Conservation (phyloP, 306 rosid genomes). For the Pachyrhizus erosus region DNA sequence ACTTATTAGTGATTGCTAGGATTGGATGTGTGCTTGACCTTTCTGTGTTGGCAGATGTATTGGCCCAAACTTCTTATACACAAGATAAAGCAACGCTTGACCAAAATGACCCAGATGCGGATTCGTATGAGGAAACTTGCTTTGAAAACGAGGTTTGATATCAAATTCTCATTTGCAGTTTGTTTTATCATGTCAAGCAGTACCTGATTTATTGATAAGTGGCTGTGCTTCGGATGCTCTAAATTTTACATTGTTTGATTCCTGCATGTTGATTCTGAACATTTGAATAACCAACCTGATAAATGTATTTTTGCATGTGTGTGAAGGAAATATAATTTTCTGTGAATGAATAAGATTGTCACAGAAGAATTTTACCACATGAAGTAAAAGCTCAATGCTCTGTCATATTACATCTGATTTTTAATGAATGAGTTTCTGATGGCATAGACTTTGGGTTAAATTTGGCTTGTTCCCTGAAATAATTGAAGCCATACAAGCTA, state of each 20-base stretch:
- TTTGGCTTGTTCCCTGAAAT: not conserved
- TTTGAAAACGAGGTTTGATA: conserved; percentile 76
- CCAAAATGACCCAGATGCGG: conserved; percentile 95
- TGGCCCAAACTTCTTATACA: conserved; percentile 95
- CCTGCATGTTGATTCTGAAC: conserved; percentile 19
- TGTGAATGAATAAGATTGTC: not conserved
- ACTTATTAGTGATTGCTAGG: conserved; percentile 16
- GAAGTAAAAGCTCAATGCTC: not conserved
- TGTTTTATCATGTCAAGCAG: conserved; percentile 11
- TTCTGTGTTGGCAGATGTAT: conserved; percentile 68
- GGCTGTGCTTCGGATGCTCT: conserved; percentile 5
- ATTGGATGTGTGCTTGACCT: conserved; percentile 29
- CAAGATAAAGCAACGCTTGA: conserved; percentile 88
- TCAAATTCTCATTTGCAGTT: conserved; percentile 17
- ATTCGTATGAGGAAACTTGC: conserved; percentile 96
- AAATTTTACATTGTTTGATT: conserved; percentile 20
- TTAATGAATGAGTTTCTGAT: not conserved
- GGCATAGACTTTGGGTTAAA: not conserved
- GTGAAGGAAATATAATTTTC: not conserved
- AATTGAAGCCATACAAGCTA: not conserved
- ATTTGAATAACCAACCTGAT: not conserved
- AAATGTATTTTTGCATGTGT: not conserved
- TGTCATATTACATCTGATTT: not conserved
- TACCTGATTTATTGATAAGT: conserved; percentile 7
- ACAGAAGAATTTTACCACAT: not conserved